Evolutionary conservation across 352 stramenopile species (phyloP).

Genomic region (Thalassiosira hispida): DNA sequence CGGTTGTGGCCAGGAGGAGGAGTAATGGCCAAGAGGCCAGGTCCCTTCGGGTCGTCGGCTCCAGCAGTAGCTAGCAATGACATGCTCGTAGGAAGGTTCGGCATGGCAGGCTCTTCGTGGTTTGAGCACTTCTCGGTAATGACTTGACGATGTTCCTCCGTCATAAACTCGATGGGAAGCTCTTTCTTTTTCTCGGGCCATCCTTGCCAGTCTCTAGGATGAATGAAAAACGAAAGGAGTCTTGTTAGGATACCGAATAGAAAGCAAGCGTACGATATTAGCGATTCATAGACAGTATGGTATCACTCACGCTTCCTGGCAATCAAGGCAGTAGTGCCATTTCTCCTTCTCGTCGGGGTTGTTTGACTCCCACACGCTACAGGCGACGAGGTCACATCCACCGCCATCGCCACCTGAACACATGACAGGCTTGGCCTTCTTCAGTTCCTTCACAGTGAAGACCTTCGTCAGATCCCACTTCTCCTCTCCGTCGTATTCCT

Average conservation of each 20-base stretch:
- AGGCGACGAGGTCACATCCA: slow-evolving; percentile 19
- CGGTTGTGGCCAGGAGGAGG: slow-evolving; percentile 31
- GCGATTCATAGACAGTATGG: background rate
- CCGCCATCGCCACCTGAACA: background rate
- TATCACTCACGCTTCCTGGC: slow-evolving; percentile 50
- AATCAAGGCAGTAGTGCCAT: slow-evolving; percentile 76
- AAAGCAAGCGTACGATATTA: background rate
- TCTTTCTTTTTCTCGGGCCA: slow-evolving; percentile 52
- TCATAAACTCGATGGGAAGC: slow-evolving; percentile 29
- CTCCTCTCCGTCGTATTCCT: slow-evolving; percentile 10
- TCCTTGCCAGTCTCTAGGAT: slow-evolving; percentile 38
- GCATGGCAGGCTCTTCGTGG: slow-evolving; percentile 7
- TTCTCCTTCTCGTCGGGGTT: background rate
- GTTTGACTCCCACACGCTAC: slow-evolving; percentile 20
- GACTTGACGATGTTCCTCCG: slow-evolving; percentile 3
- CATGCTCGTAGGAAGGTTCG: slow-evolving; percentile 37
- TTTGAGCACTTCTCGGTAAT: slow-evolving; percentile 28
- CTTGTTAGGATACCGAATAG: background rate
- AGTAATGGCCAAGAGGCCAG: slow-evolving; percentile 27
- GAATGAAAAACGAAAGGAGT: background rate
- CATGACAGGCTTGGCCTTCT: slow-evolving; percentile 13
- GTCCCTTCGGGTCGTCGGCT: too few relatives aligned
- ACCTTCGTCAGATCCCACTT: slow-evolving; percentile 47
- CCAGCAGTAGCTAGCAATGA: slow-evolving; percentile 33
- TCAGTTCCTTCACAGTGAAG: slow-evolving; percentile 31